Conservation (phyloP, 148 eudicot genomes). For the Rhododendron ferrugineum region DNA sequence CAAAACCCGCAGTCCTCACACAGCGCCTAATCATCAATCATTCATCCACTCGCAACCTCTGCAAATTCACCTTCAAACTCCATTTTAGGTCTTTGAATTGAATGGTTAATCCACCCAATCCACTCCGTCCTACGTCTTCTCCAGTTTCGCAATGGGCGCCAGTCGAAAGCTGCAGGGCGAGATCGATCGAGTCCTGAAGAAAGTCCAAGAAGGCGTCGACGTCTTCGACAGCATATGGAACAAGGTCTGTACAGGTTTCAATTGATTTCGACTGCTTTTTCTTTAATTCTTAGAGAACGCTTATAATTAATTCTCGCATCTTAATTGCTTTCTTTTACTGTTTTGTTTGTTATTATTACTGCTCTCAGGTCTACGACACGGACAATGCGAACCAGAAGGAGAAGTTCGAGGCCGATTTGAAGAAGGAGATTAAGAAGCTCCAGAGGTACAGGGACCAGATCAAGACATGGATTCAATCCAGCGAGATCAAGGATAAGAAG, state of each 20-base stretch:
- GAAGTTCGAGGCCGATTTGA: conserved; percentile 97
- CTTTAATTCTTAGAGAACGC: background rate
- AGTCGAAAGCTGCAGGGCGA: conserved; percentile 96
- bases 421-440: conserved; percentile 96
- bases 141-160: conserved; percentile 62
- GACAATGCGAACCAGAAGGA: conserved; percentile 99
- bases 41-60: background rate
- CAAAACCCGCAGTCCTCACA: background rate
- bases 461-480: conserved; percentile 98
- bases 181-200: conserved; percentile 95
- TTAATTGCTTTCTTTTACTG: background rate
- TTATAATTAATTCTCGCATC: background rate
- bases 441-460: conserved; percentile 98
- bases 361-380: conserved; percentile 78
- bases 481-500: conserved; percentile 99
- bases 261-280: background rate
- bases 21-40: background rate
- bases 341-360: background rate
- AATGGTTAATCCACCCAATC: conserved; percentile 3
- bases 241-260: conserved; percentile 40
- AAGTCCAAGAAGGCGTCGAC: conserved; percentile 97
- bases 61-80: background rate
- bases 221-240: conserved; percentile 99
- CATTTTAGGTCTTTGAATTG: background rate
- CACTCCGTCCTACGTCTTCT: background rate